Conservation (phyloP, 768 basidiomycete genomes). For the Basidioascus undulatus region DNA sequence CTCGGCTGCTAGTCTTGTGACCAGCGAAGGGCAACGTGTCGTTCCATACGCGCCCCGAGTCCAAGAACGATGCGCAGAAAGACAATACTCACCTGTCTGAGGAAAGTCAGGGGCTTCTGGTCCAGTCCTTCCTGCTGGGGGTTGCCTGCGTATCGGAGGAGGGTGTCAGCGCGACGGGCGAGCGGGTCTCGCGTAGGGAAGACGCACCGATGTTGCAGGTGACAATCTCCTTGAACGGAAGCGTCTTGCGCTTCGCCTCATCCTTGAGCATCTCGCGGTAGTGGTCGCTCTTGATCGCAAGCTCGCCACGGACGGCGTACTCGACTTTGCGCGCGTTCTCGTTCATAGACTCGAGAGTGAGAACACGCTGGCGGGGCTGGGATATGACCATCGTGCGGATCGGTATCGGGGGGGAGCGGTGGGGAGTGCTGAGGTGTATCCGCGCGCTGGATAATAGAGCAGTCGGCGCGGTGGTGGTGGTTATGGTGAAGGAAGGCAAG, state of each 20-base stretch:
- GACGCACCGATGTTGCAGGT: constrained; percentile 92
- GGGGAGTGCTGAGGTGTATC: too few relatives aligned
- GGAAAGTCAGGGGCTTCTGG: constrained; percentile 77
- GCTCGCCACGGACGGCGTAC: constrained; percentile 91
- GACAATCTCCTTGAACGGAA: constrained; percentile 75
- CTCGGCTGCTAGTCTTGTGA: too few relatives aligned
- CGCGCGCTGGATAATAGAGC: too few relatives aligned
- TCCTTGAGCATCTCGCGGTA: constrained; percentile 44
- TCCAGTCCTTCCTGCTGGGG: constrained; percentile 88
- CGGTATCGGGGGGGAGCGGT: too few relatives aligned
- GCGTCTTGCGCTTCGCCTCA: constrained; percentile 23
- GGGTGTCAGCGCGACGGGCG: too few relatives aligned
- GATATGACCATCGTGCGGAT: too few relatives aligned
- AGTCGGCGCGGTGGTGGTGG: too few relatives aligned
- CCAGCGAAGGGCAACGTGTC: not conserved
- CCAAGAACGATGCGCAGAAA: not conserved
- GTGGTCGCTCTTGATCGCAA: constrained; percentile 78
- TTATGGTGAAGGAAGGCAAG: too few relatives aligned
- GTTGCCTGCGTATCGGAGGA: too few relatives aligned
- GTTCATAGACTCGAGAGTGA: constrained; percentile 53
- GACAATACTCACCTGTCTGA: constrained; percentile 42
- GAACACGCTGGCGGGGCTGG: constrained; percentile 12
- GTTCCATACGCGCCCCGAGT: not conserved
- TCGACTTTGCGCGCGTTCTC: constrained; percentile 63
- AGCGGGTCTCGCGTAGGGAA: too few relatives aligned